Percentiles rank a stretch among this genome's conserved stretches.
These are phyloP conservation scores for Penicillium sp. DNA, from an alignment of 2,329 filamentous ascomycete species.

Conservation along the genomic window DNA sequence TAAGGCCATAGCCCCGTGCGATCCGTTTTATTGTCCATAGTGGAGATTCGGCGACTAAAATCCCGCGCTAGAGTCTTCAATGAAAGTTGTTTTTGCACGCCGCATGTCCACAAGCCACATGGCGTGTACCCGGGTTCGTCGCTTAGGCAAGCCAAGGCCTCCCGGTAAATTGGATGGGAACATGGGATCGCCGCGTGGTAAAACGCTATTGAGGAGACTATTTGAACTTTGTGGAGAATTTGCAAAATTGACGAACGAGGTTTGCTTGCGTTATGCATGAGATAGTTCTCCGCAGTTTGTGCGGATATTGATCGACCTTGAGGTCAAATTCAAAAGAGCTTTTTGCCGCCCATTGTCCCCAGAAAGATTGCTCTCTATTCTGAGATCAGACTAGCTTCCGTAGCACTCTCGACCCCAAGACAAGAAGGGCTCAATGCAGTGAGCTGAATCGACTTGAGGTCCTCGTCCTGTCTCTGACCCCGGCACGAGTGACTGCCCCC, in stretches of 20 bases:
- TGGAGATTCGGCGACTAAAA: constrained; percentile 8
- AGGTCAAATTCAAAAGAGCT: constrained; percentile 12
- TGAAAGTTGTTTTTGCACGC: constrained; percentile 8
- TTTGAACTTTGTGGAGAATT: constrained; percentile 8
- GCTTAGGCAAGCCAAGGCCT: background rate
- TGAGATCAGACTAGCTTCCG: background rate
- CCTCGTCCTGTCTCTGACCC: constrained; percentile 1
- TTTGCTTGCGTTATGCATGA: constrained; percentile 9
- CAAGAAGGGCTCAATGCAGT: background rate
- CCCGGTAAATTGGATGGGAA: background rate
- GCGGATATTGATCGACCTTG: background rate
- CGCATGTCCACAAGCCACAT: constrained; percentile 10
- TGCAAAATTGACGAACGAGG: background rate
- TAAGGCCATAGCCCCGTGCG: constrained; percentile 1
- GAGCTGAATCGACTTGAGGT: background rate
- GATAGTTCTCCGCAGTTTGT: constrained; percentile 11
- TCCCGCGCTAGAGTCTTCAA: constrained; percentile 12
- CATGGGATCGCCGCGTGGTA: constrained; percentile 11
- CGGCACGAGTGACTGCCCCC: background rate
- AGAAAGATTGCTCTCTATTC: background rate
- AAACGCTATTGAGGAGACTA: constrained; percentile 22
- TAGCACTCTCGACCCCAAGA: background rate
- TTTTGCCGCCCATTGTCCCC: constrained; percentile 7
- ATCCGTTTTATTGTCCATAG: constrained; percentile 11
- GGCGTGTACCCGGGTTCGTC: constrained; percentile 1